These are phyloP conservation scores for Hypoxylon sp. DNA, from an alignment of 2,329 filamentous ascomycete genomes.

Conservation along the genomic window DNA sequence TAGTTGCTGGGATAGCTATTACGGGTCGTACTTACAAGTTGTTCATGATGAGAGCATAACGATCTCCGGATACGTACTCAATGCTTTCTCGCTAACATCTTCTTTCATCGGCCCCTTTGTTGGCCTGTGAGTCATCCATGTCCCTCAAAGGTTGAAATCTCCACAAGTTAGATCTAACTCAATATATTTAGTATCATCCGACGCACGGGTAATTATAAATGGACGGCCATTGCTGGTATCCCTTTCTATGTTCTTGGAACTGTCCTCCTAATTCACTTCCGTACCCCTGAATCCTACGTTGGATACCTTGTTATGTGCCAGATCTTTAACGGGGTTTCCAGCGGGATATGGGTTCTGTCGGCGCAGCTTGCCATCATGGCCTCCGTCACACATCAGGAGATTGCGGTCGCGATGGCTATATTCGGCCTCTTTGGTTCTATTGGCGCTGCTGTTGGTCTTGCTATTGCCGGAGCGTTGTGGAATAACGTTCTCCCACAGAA, in stretches of 20 bases:
- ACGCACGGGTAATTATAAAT: constrained; percentile 63
- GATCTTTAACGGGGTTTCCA: constrained; percentile 66
- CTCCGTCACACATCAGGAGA: constrained; percentile 67
- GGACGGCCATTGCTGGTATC: constrained; percentile 57
- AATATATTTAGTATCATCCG: constrained; percentile 56
- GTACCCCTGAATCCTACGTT: constrained; percentile 55
- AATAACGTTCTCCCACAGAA: constrained; percentile 59
- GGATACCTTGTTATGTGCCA: constrained; percentile 69
- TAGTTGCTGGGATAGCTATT: constrained; percentile 63
- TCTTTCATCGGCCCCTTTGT: constrained; percentile 62
- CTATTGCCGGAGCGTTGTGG: constrained; percentile 74
- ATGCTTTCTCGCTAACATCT: constrained; percentile 61
- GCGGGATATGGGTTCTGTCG: constrained; percentile 58
- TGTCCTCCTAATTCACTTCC: constrained; percentile 61
- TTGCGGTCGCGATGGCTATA: constrained; percentile 70
- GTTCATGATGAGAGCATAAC: constrained; percentile 58
- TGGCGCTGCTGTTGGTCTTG: constrained; percentile 70
- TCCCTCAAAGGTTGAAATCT: not conserved
- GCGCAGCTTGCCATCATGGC: constrained; percentile 71
- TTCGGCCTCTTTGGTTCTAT: constrained; percentile 71
- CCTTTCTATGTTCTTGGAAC: constrained; percentile 60
- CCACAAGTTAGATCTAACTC: not conserved
- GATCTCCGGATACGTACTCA: constrained; percentile 59
- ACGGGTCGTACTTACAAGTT: constrained; percentile 64
- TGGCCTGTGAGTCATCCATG: constrained; percentile 55